Conservation (phyloP, 768 basidiomycete genomes). For the Leccinum boreale region DNA sequence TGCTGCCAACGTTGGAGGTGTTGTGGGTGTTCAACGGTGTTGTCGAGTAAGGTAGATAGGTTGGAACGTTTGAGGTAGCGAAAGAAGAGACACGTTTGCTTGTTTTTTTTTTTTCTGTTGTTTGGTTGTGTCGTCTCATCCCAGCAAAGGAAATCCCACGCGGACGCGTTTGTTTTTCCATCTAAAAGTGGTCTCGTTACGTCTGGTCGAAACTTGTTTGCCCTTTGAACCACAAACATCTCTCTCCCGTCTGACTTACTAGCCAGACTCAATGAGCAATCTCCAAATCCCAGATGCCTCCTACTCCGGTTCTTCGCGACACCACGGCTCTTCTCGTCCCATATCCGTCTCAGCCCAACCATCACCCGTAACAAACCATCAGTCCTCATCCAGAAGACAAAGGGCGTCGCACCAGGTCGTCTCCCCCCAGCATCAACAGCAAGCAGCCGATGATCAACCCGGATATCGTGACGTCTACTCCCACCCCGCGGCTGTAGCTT, state of each 20-base stretch:
- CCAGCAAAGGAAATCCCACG: conserved; percentile 8
- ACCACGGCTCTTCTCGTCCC: conserved; percentile 43
- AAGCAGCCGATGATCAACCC: conserved; percentile 41
- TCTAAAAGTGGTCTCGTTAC: conserved; percentile 11
- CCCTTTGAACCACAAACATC: background rate
- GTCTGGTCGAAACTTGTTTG: background rate
- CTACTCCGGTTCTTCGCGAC: conserved; percentile 45
- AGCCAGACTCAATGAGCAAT: conserved; percentile 24
- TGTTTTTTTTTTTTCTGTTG: conserved; percentile 9
- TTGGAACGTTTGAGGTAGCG: too few species aligned
- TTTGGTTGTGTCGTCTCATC: conserved; percentile 14
- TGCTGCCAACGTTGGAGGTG: background rate
- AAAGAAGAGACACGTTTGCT: background rate
- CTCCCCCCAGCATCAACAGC: conserved; percentile 44
- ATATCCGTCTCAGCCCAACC: conserved; percentile 58
- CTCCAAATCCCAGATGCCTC: conserved; percentile 46
- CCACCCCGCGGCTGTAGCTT: conserved; percentile 83
- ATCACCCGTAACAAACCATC: conserved; percentile 40
- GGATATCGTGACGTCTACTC: conserved; percentile 73
- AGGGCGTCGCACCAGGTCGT: conserved; percentile 73
- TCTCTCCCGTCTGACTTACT: background rate
- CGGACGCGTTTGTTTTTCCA: conserved; percentile 25
- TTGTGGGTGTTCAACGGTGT: background rate
- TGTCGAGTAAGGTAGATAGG: too few species aligned
- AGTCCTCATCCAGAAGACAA: conserved; percentile 50